Percentiles rank a stretch among this genome's conserved stretches.
Evolutionary conservation across 345 rosid species (phyloP).

Genomic region (Syzygium oleosum): DNA sequence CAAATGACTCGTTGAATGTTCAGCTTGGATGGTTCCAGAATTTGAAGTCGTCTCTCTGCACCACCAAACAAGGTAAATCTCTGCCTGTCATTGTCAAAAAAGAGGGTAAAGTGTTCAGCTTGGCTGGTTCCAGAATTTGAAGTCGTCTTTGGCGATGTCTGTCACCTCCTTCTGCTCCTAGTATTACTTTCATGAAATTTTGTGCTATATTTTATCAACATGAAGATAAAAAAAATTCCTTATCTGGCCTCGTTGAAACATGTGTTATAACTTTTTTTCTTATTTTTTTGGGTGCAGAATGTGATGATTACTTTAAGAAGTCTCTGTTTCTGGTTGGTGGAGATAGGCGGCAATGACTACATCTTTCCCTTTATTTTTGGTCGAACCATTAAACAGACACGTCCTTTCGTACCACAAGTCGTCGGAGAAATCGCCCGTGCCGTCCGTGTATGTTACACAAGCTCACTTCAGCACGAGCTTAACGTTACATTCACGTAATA

Average conservation of each 20-base stretch:
- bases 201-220: background rate
- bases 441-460: background rate
- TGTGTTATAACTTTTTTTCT: background rate
- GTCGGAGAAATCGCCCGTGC: too few relatives aligned
- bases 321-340: too few relatives aligned
- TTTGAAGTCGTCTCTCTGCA: slow-evolving; percentile 41
- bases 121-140: too few relatives aligned
- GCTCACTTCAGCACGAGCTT: background rate
- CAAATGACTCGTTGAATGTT: slow-evolving; percentile 28
- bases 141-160: background rate
- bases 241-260: background rate
- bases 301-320: too few relatives aligned
- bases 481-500: background rate
- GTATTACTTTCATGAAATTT: background rate
- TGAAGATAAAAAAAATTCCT: background rate
- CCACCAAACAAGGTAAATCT: slow-evolving; percentile 24
- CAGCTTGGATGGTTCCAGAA: slow-evolving; percentile 54
- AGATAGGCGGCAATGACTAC: too few relatives aligned
- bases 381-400: too few relatives aligned
- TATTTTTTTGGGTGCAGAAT: too few relatives aligned
- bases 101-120: background rate
- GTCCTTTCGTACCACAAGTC: too few relatives aligned
- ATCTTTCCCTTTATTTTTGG: too few relatives aligned
- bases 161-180: background rate
- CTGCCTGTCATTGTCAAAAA: background rate